These are phyloP conservation scores for Colletotrichum caudatum DNA, from an alignment of 2,329 filamentous ascomycete genomes.

Conservation along the genomic window DNA sequence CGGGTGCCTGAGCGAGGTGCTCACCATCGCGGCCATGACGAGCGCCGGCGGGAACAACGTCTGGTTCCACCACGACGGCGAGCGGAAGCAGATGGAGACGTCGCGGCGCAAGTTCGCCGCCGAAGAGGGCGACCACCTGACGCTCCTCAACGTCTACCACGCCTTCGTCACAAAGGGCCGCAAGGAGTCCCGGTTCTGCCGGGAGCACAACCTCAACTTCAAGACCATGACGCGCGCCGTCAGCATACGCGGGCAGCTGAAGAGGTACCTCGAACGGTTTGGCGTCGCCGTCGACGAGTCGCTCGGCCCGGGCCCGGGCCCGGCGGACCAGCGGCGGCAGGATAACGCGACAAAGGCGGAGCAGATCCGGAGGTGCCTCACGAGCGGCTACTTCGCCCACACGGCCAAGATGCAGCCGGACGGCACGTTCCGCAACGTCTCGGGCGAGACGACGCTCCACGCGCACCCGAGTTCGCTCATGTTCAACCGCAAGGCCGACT, in stretches of 20 bases:
- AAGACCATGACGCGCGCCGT: conserved; percentile 85
- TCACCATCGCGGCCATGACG: conserved; percentile 95
- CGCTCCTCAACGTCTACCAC: conserved; percentile 92
- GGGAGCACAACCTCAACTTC: conserved; percentile 88
- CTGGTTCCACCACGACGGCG: conserved; percentile 84
- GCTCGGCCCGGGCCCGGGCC: conserved; percentile 47
- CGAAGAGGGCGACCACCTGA: conserved; percentile 94
- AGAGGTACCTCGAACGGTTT: conserved; percentile 88
- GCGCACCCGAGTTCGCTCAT: conserved; percentile 93
- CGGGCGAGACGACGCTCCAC: conserved; percentile 80
- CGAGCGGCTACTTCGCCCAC: conserved; percentile 91
- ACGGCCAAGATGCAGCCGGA: conserved; percentile 94
- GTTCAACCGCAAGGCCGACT: conserved; percentile 96
- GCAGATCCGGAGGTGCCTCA: conserved; percentile 85
- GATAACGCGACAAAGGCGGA: conserved; percentile 65
- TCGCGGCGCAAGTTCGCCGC: conserved; percentile 86
- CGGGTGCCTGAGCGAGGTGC: conserved; percentile 84
- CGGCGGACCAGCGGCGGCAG: conserved; percentile 43
- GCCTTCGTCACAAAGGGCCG: conserved; percentile 85
- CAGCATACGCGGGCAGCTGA: conserved; percentile 87
- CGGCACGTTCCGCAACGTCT: conserved; percentile 89
- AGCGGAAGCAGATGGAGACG: conserved; percentile 80
- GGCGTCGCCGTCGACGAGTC: conserved; percentile 77
- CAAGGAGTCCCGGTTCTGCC: conserved; percentile 88
- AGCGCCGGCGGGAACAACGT: conserved; percentile 83